phyloP scores from a whole-genome alignment of 495 filamentous ascomycete species.

The Trichoderma reesei region DNA sequence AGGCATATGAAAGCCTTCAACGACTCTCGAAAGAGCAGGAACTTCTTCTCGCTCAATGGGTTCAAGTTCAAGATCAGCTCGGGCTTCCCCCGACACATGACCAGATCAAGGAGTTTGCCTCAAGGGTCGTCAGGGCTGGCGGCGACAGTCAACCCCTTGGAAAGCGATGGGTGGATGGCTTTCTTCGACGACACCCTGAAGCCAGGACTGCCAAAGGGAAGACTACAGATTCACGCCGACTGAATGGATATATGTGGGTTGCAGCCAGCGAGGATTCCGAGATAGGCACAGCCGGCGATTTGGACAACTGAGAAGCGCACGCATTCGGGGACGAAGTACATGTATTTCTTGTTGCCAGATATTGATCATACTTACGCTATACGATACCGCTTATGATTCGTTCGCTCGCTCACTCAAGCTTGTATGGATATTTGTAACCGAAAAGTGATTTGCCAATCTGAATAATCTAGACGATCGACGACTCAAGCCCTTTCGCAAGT shows the following conservation, averaged over 20 bases:
- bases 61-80: neutral
- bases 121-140: neutral
- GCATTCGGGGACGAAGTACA: no score
- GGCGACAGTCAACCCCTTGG: neutral
- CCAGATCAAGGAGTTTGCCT: neutral
- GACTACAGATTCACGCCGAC: neutral
- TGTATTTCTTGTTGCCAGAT: no score
- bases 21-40: neutral
- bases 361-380: no score
- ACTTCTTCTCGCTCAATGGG: neutral
- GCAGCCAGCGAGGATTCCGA: no score
- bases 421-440: no score
- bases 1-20: neutral
- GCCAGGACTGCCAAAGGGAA: neutral
- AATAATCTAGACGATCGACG: no score
- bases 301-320: no score
- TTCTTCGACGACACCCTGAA: neutral
- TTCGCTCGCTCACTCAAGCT: no score
- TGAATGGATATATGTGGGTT: neutral
- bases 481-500: no score
- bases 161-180: neutral
- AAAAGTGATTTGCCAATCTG: no score
- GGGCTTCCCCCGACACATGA: neutral
- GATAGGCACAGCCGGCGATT: no score
- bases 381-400: no score